Evolutionary conservation across 1,139 yeast species (phyloP).

Genomic region (Hemisphaericaspora xylanilytica): DNA sequence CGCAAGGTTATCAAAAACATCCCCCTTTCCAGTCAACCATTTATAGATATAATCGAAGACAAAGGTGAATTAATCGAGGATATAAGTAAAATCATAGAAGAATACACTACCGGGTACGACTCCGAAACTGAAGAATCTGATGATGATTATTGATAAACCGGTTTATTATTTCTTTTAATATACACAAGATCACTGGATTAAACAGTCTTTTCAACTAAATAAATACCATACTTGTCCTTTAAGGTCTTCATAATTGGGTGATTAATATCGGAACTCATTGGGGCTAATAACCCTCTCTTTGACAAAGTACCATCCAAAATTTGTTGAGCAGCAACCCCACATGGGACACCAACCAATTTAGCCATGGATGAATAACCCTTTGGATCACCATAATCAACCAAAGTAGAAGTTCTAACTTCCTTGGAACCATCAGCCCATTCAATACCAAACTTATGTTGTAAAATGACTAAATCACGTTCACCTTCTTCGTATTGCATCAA

Average conservation of each 20-base stretch:
- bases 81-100: conserved; percentile 46
- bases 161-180: too few relatives aligned
- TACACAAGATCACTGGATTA: conserved; percentile 11
- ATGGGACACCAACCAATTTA: conserved; percentile 95
- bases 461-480: conserved; percentile 91
- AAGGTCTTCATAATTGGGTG: conserved; percentile 87
- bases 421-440: conserved; percentile 92
- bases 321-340: conserved; percentile 91
- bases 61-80: conserved; percentile 64
- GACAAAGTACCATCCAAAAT: conserved; percentile 77
- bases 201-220: conserved; percentile 80
- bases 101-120: conserved; percentile 53
- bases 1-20: conserved; percentile 39
- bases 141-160: conserved; percentile 13
- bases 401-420: conserved; percentile 92
- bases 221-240: conserved; percentile 87
- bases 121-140: conserved; percentile 17
- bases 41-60: conserved; percentile 54
- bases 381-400: conserved; percentile 91
- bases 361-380: conserved; percentile 98
- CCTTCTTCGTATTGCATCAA: conserved; percentile 95
- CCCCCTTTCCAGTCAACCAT: conserved; percentile 20
- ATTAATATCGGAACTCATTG: conserved; percentile 86
- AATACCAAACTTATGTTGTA: conserved; percentile 97
- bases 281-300: conserved; percentile 82